A percentile compares a stretch with the other conserved stretches of the same genome.
phyloP scores from a whole-genome alignment of 2,329 filamentous ascomycete genomes.

The Colletotrichum shisoi region DNA sequence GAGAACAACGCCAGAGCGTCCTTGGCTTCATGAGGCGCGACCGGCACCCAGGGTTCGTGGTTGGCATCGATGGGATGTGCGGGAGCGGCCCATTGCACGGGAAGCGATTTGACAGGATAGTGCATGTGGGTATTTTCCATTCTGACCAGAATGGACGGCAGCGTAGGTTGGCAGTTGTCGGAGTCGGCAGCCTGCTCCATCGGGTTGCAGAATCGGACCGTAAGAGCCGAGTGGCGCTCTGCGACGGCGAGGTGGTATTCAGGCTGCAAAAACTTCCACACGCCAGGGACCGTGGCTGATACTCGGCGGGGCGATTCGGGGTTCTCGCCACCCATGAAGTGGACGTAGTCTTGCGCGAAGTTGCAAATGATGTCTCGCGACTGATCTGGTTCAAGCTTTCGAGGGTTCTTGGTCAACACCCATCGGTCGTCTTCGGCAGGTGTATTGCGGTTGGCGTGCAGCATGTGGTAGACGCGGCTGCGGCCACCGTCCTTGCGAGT shows the following conservation, averaged over 20 bases:
- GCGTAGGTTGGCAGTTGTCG: background rate
- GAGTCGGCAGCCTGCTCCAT: background rate
- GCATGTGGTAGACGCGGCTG: slow-evolving; percentile 12
- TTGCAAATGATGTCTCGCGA: slow-evolving; percentile 7
- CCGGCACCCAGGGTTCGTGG: slow-evolving; percentile 11
- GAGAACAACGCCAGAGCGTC: slow-evolving; percentile 26
- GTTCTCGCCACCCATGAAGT: background rate
- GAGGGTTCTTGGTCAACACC: slow-evolving; percentile 22
- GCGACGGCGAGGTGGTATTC: background rate
- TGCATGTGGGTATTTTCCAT: slow-evolving; percentile 6
- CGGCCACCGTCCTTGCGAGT: background rate
- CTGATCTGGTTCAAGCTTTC: slow-evolving; percentile 27
- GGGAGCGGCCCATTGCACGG: slow-evolving; percentile 15
- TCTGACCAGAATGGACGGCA: background rate
- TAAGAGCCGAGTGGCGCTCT: slow-evolving; percentile 1
- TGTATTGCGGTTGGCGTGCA: background rate
- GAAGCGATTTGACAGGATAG: slow-evolving; percentile 18
- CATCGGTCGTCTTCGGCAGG: slow-evolving; percentile 21
- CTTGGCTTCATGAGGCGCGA: slow-evolving; percentile 18
- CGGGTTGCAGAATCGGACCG: slow-evolving; percentile 2
- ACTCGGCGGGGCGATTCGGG: background rate
- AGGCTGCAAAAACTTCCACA: background rate
- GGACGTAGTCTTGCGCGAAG: slow-evolving; percentile 2
- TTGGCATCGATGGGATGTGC: background rate
- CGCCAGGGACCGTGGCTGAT: slow-evolving; percentile 7